These are phyloP conservation scores for Sonneratia alba DNA, from an alignment of 345 rosid genomes.

Conservation along the genomic window DNA sequence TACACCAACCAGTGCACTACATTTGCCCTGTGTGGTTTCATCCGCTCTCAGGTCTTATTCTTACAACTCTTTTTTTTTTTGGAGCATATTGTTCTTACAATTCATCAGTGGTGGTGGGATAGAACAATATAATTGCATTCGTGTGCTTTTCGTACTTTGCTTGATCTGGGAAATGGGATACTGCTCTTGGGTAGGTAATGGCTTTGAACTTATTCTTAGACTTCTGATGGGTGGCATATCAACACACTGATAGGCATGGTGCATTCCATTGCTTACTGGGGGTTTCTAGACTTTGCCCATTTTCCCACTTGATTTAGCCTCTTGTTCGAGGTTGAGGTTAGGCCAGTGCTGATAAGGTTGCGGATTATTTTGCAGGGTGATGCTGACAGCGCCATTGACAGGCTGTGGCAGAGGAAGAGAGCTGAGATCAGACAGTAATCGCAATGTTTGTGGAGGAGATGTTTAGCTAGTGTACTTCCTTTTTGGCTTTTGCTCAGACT, in stretches of 20 bases:
- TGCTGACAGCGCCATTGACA: slow-evolving; percentile 43
- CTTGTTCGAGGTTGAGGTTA: background rate
- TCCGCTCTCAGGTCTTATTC: slow-evolving; percentile 37
- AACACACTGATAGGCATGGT: background rate
- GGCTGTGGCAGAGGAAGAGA: slow-evolving; percentile 58
- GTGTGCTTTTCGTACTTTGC: no score
- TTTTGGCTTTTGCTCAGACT: no score
- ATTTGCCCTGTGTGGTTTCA: slow-evolving; percentile 44
- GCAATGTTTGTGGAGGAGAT: no score
- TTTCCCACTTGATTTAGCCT: background rate
- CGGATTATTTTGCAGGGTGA: slow-evolving; percentile 33
- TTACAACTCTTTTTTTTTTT: background rate
- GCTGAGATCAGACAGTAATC: slow-evolving; percentile 26
- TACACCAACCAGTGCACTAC: slow-evolving; percentile 42
- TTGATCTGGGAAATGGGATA: background rate
- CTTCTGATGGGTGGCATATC: background rate
- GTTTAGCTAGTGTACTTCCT: no score
- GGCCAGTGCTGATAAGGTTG: background rate
- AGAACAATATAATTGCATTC: no score
- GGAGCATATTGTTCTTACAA: no score
- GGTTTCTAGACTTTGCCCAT: background rate
- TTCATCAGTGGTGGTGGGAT: no score
- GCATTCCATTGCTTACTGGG: background rate
- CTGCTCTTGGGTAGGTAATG: background rate
- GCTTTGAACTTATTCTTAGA: background rate